A percentile compares a stretch with the other conserved stretches of the same genome.
These are phyloP conservation scores for Anisodus tanguticus DNA, from an alignment of 257 asterid species.

Conservation along the genomic window DNA sequence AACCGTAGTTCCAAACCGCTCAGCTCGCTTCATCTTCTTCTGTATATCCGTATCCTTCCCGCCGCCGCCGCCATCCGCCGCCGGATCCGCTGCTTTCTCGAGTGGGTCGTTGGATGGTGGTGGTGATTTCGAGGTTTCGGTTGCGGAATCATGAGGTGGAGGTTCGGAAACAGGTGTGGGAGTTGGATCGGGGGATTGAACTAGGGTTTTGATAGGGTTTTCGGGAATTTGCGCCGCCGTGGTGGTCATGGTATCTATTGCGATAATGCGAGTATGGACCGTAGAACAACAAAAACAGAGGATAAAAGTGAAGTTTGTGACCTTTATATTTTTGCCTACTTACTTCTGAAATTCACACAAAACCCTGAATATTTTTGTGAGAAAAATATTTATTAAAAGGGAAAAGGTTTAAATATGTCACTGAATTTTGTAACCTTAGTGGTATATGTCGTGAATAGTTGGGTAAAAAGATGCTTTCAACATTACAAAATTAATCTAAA, in stretches of 20 bases:
- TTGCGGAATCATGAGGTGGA: conserved; percentile 37
- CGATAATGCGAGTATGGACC: no score
- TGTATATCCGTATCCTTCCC: conserved; percentile 55
- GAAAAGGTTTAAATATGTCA: no score
- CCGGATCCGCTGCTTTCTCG: conserved; percentile 36
- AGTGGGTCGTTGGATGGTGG: conserved; percentile 39
- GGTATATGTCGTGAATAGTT: no score
- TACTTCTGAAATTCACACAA: no score
- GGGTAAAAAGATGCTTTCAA: no score
- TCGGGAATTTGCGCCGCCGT: conserved; percentile 43
- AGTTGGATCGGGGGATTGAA: conserved; percentile 50
- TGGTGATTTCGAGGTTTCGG: neutral
- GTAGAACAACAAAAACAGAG: no score
- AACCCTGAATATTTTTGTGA: no score
- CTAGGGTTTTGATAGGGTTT: conserved; percentile 36
- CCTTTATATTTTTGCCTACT: no score
- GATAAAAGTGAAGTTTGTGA: no score
- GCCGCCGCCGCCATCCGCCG: conserved; percentile 34
- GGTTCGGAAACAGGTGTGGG: conserved; percentile 28
- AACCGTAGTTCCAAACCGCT: conserved; percentile 86
- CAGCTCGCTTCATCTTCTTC: conserved; percentile 93
- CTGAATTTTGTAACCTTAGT: no score
- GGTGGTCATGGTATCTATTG: conserved; percentile 45
- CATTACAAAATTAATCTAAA: no score
- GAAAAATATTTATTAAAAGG: no score